Percentiles rank a stretch among this genome's conserved stretches.
phyloP scores from a whole-genome alignment of 495 filamentous ascomycete species.

The Talaromyces thailandensis region DNA sequence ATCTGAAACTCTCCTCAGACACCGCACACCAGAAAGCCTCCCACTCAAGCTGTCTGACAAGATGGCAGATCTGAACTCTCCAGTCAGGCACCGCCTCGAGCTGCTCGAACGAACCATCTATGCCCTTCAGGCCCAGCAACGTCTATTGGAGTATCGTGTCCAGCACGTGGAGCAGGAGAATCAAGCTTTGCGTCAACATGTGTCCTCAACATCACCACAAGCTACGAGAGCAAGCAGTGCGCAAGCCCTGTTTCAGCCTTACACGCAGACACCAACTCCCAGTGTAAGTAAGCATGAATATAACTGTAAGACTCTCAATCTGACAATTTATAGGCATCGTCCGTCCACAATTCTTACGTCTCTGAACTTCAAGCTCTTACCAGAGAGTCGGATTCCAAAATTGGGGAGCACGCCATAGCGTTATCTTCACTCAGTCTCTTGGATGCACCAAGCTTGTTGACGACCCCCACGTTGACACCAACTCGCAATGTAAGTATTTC shows the following conservation, averaged over 20 bases:
- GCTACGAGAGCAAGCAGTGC: background rate
- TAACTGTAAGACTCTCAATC: background rate
- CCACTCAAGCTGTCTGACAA: background rate
- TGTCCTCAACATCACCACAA: background rate
- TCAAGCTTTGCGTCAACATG: background rate
- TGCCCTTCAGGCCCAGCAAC: constrained; percentile 5
- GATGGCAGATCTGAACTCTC: background rate
- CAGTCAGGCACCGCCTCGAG: constrained; percentile 3
- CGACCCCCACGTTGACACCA: background rate
- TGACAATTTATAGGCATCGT: background rate
- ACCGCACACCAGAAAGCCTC: background rate
- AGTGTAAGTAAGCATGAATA: background rate
- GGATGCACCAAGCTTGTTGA: background rate
- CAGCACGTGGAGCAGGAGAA: constrained; percentile 5
- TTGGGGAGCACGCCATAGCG: background rate
- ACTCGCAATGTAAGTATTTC: background rate
- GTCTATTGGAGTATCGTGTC: constrained; percentile 5
- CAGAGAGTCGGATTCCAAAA: background rate
- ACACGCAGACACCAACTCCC: background rate
- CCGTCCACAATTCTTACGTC: background rate
- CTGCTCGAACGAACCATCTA: constrained; percentile 5
- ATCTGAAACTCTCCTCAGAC: background rate
- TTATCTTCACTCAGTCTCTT: background rate
- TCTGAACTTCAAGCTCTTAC: background rate
- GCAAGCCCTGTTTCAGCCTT: background rate